phyloP scores from a whole-genome alignment of 2,329 filamentous ascomycete genomes.

The Rhytidhysteron rufulum region DNA sequence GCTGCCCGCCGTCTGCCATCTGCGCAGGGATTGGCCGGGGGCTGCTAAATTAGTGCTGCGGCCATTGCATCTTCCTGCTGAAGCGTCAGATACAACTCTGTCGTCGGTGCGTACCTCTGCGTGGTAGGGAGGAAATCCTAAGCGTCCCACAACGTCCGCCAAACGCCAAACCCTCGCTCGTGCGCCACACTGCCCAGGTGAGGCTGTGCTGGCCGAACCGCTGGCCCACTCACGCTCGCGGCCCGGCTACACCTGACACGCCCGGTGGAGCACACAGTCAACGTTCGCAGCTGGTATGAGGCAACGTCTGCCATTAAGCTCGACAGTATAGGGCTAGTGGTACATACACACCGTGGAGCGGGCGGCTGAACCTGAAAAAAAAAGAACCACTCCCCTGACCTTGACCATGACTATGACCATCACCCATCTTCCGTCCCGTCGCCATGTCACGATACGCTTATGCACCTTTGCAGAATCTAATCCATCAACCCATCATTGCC shows the following conservation, averaged over 20 bases:
- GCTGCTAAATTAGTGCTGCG: slow-evolving; percentile 28
- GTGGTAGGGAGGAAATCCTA: slow-evolving; percentile 19
- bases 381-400: too few species aligned
- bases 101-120: too few species aligned
- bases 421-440: slow-evolving; percentile 13
- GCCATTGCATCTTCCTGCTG: slow-evolving; percentile 28
- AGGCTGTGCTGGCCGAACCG: slow-evolving; percentile 29
- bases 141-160: slow-evolving; percentile 21
- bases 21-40: slow-evolving; percentile 26
- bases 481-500: slow-evolving; percentile 14
- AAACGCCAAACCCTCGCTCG: slow-evolving; percentile 14
- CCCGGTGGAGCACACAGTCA: slow-evolving; percentile 15
- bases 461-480: slow-evolving; percentile 29
- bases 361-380: slow-evolving; percentile 32
- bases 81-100: slow-evolving; percentile 22
- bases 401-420: too few species aligned
- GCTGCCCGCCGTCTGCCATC: slow-evolving; percentile 8
- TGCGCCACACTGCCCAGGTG: slow-evolving; percentile 36
- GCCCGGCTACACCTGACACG: slow-evolving; percentile 15
- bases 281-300: slow-evolving; percentile 27
- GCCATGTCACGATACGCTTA: slow-evolving; percentile 29
- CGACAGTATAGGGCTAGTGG: slow-evolving; percentile 18
- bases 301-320: slow-evolving; percentile 26
- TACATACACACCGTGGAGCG: slow-evolving; percentile 28
- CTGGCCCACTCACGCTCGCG: slow-evolving; percentile 25